Base-by-base conservation (phyloP, 345 rosid species). In the Murraya koenigii region DNA sequence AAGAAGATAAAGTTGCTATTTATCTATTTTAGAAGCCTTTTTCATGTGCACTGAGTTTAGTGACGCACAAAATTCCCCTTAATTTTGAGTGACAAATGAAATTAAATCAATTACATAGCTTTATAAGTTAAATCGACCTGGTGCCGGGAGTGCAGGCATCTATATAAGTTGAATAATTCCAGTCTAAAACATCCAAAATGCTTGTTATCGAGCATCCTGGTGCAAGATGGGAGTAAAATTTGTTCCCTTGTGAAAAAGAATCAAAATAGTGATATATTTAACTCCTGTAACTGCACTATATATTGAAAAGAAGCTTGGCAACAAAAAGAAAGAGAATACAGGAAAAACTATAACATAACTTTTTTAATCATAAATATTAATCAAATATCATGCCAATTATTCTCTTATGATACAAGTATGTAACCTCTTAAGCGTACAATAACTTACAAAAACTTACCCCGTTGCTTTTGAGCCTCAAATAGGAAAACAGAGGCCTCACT, bases 371-470 rank as follows among this genome's bases (percentile, higher is more conserved):
- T 23, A 25, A 39, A 67, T 41, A 41, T 14, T 41, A 13, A 23
- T 39, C 10, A 52, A 17, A 52, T 52, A 44, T 13, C 49, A 44
- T 44, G 49, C 49, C 17, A 17, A 44, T 17, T 63, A 65, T 64
- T 23, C 49, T 70, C 71, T 69, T 67, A 79, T 81, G 76, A 41
- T 81, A 81, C 82, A 87, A 25, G 76, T 23, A 22, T 20, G 39
- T 26, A 30, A 26, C 59, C 69, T 41, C 61, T 61, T 70, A 52
- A 62, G 54, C 72, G 72, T 77, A 78, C 79, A 83, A 58, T 71
- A n/a, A 33, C 58, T 30, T 32, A 35, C 20, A 75, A 71, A 75
- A 82, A 63, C 52, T 6, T 68, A 60, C 83, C 72, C 66, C 8
- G 60, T 71, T 66, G 72, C 62, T 71, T 59, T 65, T 22, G 30